Base-by-base conservation (phyloP, 2,329 filamentous ascomycete genomes). In the Venturiaceae sp. region DNA sequence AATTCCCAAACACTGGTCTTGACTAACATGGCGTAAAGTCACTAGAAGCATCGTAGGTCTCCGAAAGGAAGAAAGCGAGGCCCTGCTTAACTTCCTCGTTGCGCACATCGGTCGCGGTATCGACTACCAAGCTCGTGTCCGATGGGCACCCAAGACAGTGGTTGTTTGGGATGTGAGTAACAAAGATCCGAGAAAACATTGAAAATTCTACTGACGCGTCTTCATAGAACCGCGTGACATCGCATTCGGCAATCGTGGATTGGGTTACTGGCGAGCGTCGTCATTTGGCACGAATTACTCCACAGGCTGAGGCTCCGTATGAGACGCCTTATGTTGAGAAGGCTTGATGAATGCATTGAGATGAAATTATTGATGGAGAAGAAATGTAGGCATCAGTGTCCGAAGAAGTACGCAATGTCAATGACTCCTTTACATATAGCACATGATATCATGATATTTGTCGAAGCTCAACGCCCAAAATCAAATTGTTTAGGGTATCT, bases 1-100 rank as follows among this genome's bases (percentile, higher is more conserved):
- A 5, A 11, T 47, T 23, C 4, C 23, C n/a, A 5, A 28, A 9
- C 47, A 52, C 32, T 60, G 62, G 32, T 39, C n/a, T 16, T 36
- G 54, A 11, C 53, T 58, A 60, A 61, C 44, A 55, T 58, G 5
- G 2, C 41, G 6, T 32, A 21, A 56, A 88, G 85, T 94, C 74
- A 92, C 88, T 4, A 84, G 89, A 54, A 79, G 85, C 33, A 92
- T 95, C 57, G 82, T 92, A 1, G 90, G 89, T 11, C 82, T 86
- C 66, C 95, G 95, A 74, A 89, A 90, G 68, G 90, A 95, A 68
- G 91, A 95, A 69, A 89, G 85, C 1, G 90, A 94, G 63, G 79
- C 79, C 52, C 75, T 92, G 8, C 77, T 92, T 60, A 88, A 89
- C 66, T 91, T 91, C 74, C 72, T 92, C 14, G 90, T 85, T 68